Conservation (phyloP, 2,329 filamentous ascomycete species). For the Fusarium gaditjirri region DNA sequence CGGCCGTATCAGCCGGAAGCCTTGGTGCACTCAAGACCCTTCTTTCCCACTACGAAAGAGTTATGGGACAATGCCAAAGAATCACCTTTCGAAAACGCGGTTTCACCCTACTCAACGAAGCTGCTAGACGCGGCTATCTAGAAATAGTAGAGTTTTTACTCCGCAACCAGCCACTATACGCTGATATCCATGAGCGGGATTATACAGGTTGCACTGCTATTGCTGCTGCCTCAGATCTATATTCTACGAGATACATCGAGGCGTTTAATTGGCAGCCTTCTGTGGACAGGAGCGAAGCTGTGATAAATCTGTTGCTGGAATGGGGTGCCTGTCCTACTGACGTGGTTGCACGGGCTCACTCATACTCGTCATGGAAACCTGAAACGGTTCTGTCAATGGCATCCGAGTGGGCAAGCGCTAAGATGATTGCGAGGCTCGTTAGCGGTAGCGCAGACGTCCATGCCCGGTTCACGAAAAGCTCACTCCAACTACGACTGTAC, state of each 20-base stretch:
- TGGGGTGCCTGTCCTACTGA: background rate
- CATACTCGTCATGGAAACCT: background rate
- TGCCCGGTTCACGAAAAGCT: background rate
- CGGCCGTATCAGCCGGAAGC: fast-evolving
- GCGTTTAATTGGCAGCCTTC: background rate
- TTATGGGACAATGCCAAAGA: background rate
- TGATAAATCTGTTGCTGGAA: background rate
- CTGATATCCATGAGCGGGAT: background rate
- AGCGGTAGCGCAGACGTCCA: fast-evolving
- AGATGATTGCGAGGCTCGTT: background rate
- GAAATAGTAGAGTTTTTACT: background rate
- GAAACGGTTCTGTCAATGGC: background rate
- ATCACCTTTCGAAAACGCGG: background rate
- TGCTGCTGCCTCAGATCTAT: background rate
- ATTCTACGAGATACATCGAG: background rate
- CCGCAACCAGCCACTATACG: background rate
- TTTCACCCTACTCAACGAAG: background rate
- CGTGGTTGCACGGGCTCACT: background rate
- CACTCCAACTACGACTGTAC: background rate
- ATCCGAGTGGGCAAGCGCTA: background rate
- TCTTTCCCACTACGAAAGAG: background rate
- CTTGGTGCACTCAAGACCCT: background rate
- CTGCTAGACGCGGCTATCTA: background rate
- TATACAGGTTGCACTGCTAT: background rate
- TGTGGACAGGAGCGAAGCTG: background rate